These are phyloP conservation scores for Wickerhamomyces alni DNA, from an alignment of 805 yeast genomes.

Conservation along the genomic window DNA sequence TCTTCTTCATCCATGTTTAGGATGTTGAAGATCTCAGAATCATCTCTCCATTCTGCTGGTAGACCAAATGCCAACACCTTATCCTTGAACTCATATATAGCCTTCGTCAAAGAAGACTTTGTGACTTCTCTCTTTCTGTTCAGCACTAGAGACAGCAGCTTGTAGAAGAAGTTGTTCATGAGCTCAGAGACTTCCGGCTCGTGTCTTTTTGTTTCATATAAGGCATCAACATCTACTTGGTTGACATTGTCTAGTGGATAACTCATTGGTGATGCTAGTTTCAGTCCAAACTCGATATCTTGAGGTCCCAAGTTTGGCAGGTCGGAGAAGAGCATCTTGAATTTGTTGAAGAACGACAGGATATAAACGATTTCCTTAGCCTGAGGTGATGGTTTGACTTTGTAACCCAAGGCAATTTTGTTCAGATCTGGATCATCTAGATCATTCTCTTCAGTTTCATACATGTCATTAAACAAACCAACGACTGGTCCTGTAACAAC, in stretches of 20 bases:
- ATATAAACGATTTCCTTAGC: conserved; percentile 19
- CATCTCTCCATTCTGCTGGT: conserved; percentile 25
- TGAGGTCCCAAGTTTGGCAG: conserved; percentile 20
- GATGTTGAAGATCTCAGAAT: conserved; percentile 10
- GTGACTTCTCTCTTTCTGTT: conserved; percentile 13
- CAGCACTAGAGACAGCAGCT: conserved; percentile 11
- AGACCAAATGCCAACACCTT: conserved; percentile 14
- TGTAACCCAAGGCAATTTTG: conserved; percentile 19
- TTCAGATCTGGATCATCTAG: conserved; percentile 3
- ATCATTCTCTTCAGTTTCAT: conserved; percentile 7
- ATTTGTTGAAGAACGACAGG: conserved; percentile 17
- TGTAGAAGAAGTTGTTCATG: conserved; percentile 12
- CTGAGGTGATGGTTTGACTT: conserved; percentile 19
- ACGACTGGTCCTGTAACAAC: conserved; percentile 18
- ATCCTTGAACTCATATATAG: conserved; percentile 13
- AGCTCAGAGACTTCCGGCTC: conserved; percentile 9
- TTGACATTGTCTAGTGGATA: conserved; percentile 13
- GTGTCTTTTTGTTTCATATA: not conserved
- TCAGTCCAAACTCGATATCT: conserved; percentile 21
- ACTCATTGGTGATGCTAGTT: conserved; percentile 6
- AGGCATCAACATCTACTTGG: conserved; percentile 1
- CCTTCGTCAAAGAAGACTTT: conserved; percentile 6
- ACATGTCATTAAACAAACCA: conserved; percentile 10
- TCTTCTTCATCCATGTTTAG: conserved; percentile 4
- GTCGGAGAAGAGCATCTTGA: conserved; percentile 12